Evolutionary conservation across 495 filamentous ascomycete genomes (phyloP).

Genomic region (Penicillium turbatum): DNA sequence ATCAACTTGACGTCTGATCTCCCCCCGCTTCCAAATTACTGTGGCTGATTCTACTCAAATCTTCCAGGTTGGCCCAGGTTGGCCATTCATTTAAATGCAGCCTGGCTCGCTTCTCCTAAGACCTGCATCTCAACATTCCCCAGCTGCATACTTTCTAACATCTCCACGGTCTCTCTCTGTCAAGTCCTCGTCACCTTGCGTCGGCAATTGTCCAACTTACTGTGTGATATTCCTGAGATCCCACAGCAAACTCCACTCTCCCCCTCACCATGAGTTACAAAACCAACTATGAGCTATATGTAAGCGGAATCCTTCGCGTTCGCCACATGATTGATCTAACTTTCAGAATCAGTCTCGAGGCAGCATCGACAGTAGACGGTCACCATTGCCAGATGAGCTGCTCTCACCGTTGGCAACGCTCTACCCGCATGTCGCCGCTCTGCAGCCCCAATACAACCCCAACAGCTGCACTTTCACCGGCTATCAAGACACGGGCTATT

Average conservation of each 20-base stretch:
- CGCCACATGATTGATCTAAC: not conserved
- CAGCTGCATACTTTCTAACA: not conserved
- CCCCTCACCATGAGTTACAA: conserved; percentile 38
- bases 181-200: not conserved
- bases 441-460: conserved; percentile 37
- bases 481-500: conserved; percentile 36
- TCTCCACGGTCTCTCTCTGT: not conserved
- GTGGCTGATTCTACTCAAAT: not conserved
- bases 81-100: conserved; percentile 11
- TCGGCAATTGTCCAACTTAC: not conserved
- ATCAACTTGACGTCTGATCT: conserved; percentile 7
- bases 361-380: conserved; percentile 26
- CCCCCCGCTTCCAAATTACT: conserved; percentile 11
- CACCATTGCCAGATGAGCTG: conserved; percentile 30
- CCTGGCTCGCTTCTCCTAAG: not conserved
- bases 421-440: conserved; percentile 40
- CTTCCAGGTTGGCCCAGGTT: not conserved
- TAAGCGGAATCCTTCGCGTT: conserved; percentile 16
- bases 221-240: not conserved
- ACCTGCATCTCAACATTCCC: conserved; percentile 10
- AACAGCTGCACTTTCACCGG: conserved; percentile 37
- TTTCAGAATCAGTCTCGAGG: conserved; percentile 20
- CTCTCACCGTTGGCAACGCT: conserved; percentile 37
- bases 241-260: not conserved
- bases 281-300: conserved; percentile 44